A percentile compares a stretch with the other conserved stretches of the same genome.
phyloP scores from a whole-genome alignment of 2,329 filamentous ascomycete species.

The Cryphonectria naterciae region DNA sequence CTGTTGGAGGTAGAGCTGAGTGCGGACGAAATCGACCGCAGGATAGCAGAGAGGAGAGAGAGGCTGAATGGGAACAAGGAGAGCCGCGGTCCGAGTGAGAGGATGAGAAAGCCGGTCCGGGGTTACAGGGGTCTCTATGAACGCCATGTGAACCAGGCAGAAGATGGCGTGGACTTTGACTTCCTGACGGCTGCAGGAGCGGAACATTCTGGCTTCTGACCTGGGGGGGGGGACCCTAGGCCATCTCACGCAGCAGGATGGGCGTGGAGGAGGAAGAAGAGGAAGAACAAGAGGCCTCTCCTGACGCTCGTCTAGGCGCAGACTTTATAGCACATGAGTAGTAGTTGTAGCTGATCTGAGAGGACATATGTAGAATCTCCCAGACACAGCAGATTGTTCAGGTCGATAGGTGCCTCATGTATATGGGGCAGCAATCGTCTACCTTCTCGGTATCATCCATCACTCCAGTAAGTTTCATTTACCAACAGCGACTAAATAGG shows the following conservation, averaged over 20 bases:
- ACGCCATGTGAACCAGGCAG: constrained; percentile 62
- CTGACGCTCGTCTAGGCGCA: neutral
- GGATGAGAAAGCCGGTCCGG: constrained; percentile 42
- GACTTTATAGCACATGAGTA: neutral
- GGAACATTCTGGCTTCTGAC: neutral
- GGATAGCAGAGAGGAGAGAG: constrained; percentile 61
- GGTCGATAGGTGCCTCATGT: neutral
- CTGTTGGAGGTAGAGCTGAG: constrained; percentile 63
- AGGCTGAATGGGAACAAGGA: constrained; percentile 36
- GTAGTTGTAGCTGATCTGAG: neutral
- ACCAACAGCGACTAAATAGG: neutral
- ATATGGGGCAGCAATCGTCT: neutral
- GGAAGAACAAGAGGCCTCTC: neutral
- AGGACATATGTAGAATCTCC: neutral
- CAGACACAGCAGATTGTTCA: neutral
- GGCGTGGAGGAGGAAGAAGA: too few relatives aligned
- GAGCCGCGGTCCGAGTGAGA: constrained; percentile 31
- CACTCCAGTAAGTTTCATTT: neutral
- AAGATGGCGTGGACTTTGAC: constrained; percentile 64
- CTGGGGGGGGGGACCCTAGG: neutral
- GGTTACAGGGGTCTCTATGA: constrained; percentile 65
- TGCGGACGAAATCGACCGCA: constrained; percentile 68
- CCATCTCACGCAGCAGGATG: neutral
- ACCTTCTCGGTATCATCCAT: neutral
- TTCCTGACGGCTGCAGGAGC: constrained; percentile 56